Percentiles rank a stretch among this genome's conserved stretches.
Evolutionary conservation across 805 yeast genomes (phyloP).

Genomic region (Teunomyces pallodes): DNA sequence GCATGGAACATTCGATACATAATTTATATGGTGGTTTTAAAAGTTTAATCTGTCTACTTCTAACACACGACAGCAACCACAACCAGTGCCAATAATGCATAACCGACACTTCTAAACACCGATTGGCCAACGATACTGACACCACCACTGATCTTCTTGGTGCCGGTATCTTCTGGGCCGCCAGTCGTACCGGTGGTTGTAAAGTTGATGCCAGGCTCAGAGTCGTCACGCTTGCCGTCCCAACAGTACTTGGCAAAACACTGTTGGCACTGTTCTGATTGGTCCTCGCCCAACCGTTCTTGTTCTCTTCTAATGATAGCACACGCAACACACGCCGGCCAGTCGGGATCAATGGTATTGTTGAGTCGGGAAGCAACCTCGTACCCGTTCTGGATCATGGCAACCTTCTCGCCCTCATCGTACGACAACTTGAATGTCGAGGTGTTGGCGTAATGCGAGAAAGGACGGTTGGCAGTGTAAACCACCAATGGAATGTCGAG

Average conservation of each 20-base stretch:
- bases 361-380: constrained; percentile 23
- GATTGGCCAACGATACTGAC: background rate
- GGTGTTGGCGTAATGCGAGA: constrained; percentile 25
- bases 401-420: constrained; percentile 19
- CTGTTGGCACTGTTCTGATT: constrained; percentile 22
- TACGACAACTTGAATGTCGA: constrained; percentile 27
- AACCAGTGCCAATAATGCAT: background rate
- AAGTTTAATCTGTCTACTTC: background rate
- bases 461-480: constrained; percentile 31
- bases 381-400: constrained; percentile 27
- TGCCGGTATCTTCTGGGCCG: constrained; percentile 19
- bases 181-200: constrained; percentile 39
- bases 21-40: no score
- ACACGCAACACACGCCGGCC: constrained; percentile 28
- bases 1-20: no score
- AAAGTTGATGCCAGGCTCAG: constrained; percentile 30
- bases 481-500: constrained; percentile 24
- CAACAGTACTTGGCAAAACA: constrained; percentile 27
- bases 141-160: background rate
- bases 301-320: constrained; percentile 27
- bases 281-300: constrained; percentile 20
- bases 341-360: constrained; percentile 18
- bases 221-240: constrained; percentile 17
- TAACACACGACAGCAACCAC: background rate
- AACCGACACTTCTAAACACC: background rate